Conservation (phyloP, 352 stramenopile genomes). For the Nothophytophthora sp. region DNA sequence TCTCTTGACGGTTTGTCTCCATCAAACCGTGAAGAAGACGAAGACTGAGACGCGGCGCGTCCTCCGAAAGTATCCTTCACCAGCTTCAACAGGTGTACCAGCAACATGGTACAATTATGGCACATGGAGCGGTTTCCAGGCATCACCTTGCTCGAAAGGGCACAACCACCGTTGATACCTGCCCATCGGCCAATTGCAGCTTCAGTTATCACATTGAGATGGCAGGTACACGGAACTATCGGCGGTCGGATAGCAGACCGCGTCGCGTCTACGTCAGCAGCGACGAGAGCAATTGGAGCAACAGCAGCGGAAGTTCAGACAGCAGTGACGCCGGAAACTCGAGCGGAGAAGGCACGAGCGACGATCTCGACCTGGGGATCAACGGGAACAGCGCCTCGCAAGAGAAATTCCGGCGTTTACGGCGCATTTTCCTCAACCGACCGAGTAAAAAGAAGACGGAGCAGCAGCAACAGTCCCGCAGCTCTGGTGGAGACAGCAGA, state of each 20-base stretch:
- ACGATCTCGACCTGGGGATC: conserved; percentile 17
- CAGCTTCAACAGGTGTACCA: conserved; percentile 27
- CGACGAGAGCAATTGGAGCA: conserved; percentile 20
- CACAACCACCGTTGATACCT: too few relatives aligned
- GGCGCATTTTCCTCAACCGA: conserved; percentile 73
- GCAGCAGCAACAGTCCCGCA: conserved; percentile 3
- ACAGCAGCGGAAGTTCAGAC: conserved; percentile 12
- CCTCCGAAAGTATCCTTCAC: conserved; percentile 4
- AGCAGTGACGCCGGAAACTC: neutral
- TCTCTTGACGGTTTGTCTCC: neutral
- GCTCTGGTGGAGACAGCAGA: neutral
- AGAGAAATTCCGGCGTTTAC: conserved; percentile 52
- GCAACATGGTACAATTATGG: conserved; percentile 7
- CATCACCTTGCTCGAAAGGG: conserved; percentile 8
- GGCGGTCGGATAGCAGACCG: too few relatives aligned
- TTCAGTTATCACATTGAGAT: neutral
- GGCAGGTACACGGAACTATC: too few relatives aligned
- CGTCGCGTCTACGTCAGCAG: conserved; percentile 6
- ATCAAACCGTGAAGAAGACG: neutral
- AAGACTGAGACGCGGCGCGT: conserved; percentile 17
- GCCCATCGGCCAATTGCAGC: neutral
- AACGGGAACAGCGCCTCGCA: conserved; percentile 34
- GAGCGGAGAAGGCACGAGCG: conserved; percentile 10
- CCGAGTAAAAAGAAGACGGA: conserved; percentile 17
- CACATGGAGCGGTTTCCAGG: conserved; percentile 18